Conservation (phyloP, 345 rosid species). For the Carallia brachiata region DNA sequence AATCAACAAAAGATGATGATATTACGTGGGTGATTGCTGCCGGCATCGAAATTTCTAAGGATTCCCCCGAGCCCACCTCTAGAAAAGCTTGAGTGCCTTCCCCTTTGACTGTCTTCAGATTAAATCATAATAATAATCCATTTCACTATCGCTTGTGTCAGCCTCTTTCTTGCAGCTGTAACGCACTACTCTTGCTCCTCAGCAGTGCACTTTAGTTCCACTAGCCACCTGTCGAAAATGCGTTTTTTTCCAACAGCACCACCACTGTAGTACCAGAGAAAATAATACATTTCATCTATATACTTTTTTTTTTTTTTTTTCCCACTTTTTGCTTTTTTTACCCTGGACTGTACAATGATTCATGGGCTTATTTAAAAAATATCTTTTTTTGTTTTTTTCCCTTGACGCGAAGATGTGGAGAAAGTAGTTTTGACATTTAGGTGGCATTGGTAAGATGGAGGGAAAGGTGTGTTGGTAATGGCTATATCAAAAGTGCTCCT, state of each 20-base stretch:
- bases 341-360: conserved; percentile 32
- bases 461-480: background rate
- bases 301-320: background rate
- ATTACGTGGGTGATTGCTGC: conserved; percentile 1
- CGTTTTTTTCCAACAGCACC: background rate
- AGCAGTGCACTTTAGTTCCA: background rate
- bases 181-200: conserved; percentile 17
- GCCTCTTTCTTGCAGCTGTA: conserved; percentile 33
- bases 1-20: background rate
- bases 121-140: background rate
- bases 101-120: conserved; percentile 19
- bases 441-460: background rate
- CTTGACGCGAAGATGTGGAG: background rate
- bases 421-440: background rate
- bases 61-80: background rate
- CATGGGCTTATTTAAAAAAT: conserved; percentile 19
- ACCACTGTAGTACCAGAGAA: background rate
- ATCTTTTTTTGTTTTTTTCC: background rate
- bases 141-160: conserved; percentile 7
- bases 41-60: conserved; percentile 4
- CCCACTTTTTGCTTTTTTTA: background rate
- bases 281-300: background rate
- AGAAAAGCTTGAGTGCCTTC: background rate
- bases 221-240: conserved; percentile 9
- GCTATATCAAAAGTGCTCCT: conserved; percentile 68